Base-by-base conservation (phyloP, 768 basidiomycete genomes). In the Podaxis pistillaris region DNA sequence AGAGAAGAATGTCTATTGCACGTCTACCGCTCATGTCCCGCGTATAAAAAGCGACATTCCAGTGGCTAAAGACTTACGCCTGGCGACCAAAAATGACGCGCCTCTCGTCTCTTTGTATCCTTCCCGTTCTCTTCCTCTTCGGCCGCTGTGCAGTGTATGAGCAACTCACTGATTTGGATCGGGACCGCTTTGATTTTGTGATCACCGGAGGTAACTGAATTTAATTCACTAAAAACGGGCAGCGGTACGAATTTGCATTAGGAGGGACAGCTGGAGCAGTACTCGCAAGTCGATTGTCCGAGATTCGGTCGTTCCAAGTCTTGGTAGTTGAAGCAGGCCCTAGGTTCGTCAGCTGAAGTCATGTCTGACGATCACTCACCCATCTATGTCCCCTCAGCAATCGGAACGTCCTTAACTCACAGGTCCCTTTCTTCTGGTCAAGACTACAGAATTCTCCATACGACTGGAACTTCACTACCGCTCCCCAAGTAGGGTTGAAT, bases 391-490 rank as follows among this genome's bases (percentile, higher is more conserved):
- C 11, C 19, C 19, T 51, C 40, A 73, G 73, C n/a, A 66, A 70
- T 53, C 62, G 67, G 52, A 68, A 64, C n/a, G 67, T 70, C 3
- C 57, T 70, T 17, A 56, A 68, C 30, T 63, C 66, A 1, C 64
- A 64, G 28, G 66, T 73, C 8, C 74, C 74, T 2, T 69, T 55
- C 59, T 69, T 68, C 53, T 64, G 38, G 11, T 36, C 56, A 1
- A 60, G 28, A 7, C 56, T 69, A 26, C 55, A 54, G 28, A 41
- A 58, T 15, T 67, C 69, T 46, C 49, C 54, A 11, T 72, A 68
- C 58, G 72, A 73, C 60, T 76, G 73, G 73, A 74, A 74, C 56
- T 74, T 63, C 64, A 74, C 73, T 0, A 74, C 73, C 6, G 63
- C 60, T 0, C 59, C 68, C 37, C 73, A 75, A 58, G 8, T 38